phyloP scores from a whole-genome alignment of 2,329 filamentous ascomycete species.

The Orbilia oligospora region DNA sequence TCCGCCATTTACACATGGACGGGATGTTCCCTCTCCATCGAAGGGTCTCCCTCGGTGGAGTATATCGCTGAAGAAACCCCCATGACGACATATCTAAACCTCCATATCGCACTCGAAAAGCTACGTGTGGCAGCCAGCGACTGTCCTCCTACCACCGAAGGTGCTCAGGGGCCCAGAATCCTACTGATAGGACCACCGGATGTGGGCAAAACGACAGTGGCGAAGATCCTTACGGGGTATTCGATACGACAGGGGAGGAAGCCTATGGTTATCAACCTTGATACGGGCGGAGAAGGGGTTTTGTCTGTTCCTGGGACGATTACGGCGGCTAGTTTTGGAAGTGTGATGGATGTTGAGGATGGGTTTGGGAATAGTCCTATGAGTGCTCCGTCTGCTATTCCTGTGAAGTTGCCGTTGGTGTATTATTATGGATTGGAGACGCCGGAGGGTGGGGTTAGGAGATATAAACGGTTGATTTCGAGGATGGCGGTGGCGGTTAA shows the following conservation, averaged over 20 bases:
- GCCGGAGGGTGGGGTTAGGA: conserved; percentile 78
- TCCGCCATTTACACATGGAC: conserved; percentile 93
- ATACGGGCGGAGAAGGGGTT: conserved; percentile 81
- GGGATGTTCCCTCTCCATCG: conserved; percentile 87
- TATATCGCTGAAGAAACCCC: conserved; percentile 81
- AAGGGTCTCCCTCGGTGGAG: conserved; percentile 73
- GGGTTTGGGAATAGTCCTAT: conserved; percentile 93
- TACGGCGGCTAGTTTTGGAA: conserved; percentile 87
- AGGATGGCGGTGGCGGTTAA: conserved; percentile 84
- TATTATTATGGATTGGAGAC: conserved; percentile 86
- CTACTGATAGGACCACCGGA: conserved; percentile 84
- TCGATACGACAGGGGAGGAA: conserved; percentile 81
- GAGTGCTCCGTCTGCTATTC: conserved; percentile 87
- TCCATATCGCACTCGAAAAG: conserved; percentile 87
- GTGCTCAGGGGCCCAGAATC: conserved; percentile 79
- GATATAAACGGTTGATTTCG: conserved; percentile 82
- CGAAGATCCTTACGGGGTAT: conserved; percentile 83
- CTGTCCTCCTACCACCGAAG: conserved; percentile 46
- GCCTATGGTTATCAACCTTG: conserved; percentile 86
- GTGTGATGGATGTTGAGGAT: conserved; percentile 87
- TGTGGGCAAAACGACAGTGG: conserved; percentile 85
- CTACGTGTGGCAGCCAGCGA: conserved; percentile 74
- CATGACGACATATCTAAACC: conserved; percentile 83
- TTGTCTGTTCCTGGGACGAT: conserved; percentile 84
- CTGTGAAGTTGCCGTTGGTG: conserved; percentile 91